phyloP scores from a whole-genome alignment of 371 early-diverging fungal genomes.

The Mucor plumbeus region DNA sequence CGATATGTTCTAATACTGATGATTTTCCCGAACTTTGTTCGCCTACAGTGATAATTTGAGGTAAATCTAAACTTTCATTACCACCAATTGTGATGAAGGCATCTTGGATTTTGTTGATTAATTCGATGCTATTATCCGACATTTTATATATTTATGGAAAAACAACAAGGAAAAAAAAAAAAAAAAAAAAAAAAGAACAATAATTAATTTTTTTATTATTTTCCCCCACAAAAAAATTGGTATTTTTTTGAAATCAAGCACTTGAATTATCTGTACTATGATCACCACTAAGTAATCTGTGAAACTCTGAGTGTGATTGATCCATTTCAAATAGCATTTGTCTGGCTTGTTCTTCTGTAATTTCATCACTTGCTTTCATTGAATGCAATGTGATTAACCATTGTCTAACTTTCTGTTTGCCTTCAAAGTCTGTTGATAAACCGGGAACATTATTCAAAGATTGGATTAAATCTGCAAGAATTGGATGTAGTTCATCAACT shows the following conservation, averaged over 20 bases:
- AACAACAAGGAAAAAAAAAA: not conserved
- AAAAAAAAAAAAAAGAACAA: not conserved
- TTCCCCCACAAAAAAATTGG: not conserved
- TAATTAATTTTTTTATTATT: not conserved
- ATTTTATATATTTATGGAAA: constrained; percentile 6
- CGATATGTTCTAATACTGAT: constrained; percentile 90
- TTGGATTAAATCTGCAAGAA: constrained; percentile 89
- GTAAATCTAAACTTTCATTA: constrained; percentile 85
- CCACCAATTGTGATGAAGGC: constrained; percentile 82
- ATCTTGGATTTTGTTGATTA: constrained; percentile 93
- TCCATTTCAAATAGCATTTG: constrained; percentile 96
- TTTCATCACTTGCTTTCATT: constrained; percentile 90
- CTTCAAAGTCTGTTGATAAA: constrained; percentile 82
- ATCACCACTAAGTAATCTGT: constrained; percentile 61
- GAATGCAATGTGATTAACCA: constrained; percentile 92
- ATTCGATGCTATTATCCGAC: constrained; percentile 50
- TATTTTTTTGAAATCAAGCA: not conserved
- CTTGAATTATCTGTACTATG: constrained; percentile 28
- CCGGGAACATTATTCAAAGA: constrained; percentile 83
- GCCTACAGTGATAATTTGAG: constrained; percentile 89
- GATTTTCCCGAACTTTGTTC: constrained; percentile 93
- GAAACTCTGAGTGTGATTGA: constrained; percentile 70
- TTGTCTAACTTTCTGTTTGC: constrained; percentile 79
- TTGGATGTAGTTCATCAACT: constrained; percentile 92
- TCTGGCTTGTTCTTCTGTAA: constrained; percentile 87